Evolutionary conservation across 441 rosid genomes (phyloP).

Genomic region (Bruguiera hainesii): DNA sequence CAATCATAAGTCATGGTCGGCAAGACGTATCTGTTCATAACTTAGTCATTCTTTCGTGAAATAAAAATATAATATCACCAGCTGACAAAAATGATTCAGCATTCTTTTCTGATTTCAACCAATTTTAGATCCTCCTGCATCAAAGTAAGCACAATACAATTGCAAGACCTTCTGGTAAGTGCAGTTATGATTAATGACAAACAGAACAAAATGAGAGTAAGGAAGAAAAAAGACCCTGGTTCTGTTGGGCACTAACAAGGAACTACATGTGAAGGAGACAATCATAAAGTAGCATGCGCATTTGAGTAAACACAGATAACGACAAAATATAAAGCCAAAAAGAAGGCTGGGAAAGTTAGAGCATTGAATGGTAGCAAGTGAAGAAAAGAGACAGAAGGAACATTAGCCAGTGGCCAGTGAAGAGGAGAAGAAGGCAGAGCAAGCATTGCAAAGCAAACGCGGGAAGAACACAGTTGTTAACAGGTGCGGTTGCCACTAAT

Average conservation of each 20-base stretch:
- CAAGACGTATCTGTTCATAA: not conserved
- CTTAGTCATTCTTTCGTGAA: not conserved
- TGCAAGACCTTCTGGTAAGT: not conserved
- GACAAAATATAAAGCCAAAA: too few relatives aligned
- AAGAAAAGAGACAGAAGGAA: slow-evolving; percentile 64
- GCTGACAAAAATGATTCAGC: too few relatives aligned
- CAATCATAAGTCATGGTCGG: not conserved
- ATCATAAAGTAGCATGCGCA: too few relatives aligned
- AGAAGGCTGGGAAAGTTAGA: slow-evolving; percentile 39
- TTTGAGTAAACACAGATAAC: too few relatives aligned
- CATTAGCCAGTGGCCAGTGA: slow-evolving; percentile 82
- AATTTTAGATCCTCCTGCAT: too few relatives aligned
- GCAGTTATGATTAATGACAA: not conserved
- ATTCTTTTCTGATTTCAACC: too few relatives aligned
- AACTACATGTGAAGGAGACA: too few relatives aligned
- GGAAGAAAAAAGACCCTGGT: too few relatives aligned
- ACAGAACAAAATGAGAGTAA: not conserved
- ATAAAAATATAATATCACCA: too few relatives aligned
- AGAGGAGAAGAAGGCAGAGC: slow-evolving; percentile 51
- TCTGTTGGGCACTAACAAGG: too few relatives aligned
- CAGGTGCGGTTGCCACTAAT: slow-evolving; percentile 57
- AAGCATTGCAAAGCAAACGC: slow-evolving; percentile 70
- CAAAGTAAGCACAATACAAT: too few relatives aligned
- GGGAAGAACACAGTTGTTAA: slow-evolving; percentile 62
- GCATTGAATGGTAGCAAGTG: slow-evolving; percentile 49